A percentile compares a stretch with the other conserved stretches of the same genome.
phyloP scores from a whole-genome alignment of 208 protist genomes.

The Crithidia thermophila region DNA sequence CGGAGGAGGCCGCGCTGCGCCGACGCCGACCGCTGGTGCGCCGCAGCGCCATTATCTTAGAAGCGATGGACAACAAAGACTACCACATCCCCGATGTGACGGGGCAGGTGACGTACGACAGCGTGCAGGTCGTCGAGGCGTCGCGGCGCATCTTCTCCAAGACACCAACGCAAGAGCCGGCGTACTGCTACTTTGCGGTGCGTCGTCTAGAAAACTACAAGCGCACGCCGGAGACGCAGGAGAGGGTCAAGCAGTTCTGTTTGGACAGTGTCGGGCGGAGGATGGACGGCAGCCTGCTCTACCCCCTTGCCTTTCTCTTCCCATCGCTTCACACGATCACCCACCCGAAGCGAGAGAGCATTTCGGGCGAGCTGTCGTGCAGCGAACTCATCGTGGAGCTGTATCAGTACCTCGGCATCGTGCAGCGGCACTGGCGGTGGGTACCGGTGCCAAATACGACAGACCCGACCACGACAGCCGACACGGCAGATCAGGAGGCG shows the following conservation, averaged over 20 bases:
- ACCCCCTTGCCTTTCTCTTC: constrained; percentile 51
- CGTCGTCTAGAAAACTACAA: constrained; percentile 52
- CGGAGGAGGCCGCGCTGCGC: constrained; percentile 29
- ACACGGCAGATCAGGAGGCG: not conserved
- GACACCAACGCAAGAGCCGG: constrained; percentile 21
- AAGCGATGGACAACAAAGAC: constrained; percentile 81
- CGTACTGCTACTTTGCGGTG: constrained; percentile 69
- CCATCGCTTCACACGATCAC: constrained; percentile 45
- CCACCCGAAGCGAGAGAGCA: constrained; percentile 21
- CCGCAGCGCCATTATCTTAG: constrained; percentile 66
- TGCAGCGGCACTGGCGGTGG: constrained; percentile 50
- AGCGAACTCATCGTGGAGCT: constrained; percentile 74
- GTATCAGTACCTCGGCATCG: constrained; percentile 65
- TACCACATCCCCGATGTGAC: constrained; percentile 59
- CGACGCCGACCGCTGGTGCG: constrained; percentile 28
- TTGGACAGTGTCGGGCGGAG: constrained; percentile 32
- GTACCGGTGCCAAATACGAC: too few relatives aligned
- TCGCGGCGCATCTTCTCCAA: constrained; percentile 48
- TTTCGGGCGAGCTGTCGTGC: constrained; percentile 49
- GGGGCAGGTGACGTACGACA: constrained; percentile 47
- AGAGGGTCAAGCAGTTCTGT: constrained; percentile 27
- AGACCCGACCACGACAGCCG: not conserved
- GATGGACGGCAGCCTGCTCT: constrained; percentile 45
- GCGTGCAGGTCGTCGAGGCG: constrained; percentile 71
- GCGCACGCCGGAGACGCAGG: constrained; percentile 32